phyloP scores from a whole-genome alignment of 1,284 basidiomycete genomes.

The Cystobasidium sp. region DNA sequence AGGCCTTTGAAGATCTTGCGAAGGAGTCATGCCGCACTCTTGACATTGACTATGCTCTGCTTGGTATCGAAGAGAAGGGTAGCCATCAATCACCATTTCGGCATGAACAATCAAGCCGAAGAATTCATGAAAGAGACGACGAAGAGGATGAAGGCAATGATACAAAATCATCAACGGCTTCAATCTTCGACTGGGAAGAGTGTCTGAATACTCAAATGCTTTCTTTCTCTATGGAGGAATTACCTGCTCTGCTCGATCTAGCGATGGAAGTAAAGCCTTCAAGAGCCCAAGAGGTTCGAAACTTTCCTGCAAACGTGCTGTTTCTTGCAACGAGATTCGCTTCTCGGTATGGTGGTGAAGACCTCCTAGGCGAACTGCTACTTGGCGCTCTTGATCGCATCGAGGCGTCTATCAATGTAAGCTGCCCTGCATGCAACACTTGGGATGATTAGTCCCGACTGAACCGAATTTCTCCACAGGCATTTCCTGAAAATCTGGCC shows the following conservation, averaged over 20 bases:
- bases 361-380: slow-evolving; percentile 81
- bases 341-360: slow-evolving; percentile 83
- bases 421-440: slow-evolving; percentile 54
- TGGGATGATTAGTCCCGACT: background rate
- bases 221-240: slow-evolving; percentile 78
- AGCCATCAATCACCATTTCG: slow-evolving; percentile 44
- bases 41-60: slow-evolving; percentile 47
- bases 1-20: slow-evolving; percentile 37
- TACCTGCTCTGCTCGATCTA: slow-evolving; percentile 78
- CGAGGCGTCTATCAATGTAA: slow-evolving; percentile 86
- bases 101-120: slow-evolving; percentile 47
- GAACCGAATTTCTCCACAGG: slow-evolving; percentile 60
- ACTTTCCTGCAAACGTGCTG: slow-evolving; percentile 57
- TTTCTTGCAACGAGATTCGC: slow-evolving; percentile 70
- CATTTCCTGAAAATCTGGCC: slow-evolving; percentile 78
- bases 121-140: slow-evolving; percentile 31
- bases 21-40: slow-evolving; percentile 47
- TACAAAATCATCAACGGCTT: slow-evolving; percentile 9
- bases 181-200: slow-evolving; percentile 49
- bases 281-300: slow-evolving; percentile 55
- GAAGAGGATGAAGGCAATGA: slow-evolving; percentile 46
- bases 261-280: slow-evolving; percentile 68
- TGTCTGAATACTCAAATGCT: slow-evolving; percentile 66
- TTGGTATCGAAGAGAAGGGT: slow-evolving; percentile 37
- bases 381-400: slow-evolving; percentile 88